Evolutionary conservation across 2,329 filamentous ascomycete genomes (phyloP).

Genomic region (Geosmithia putterillii): DNA sequence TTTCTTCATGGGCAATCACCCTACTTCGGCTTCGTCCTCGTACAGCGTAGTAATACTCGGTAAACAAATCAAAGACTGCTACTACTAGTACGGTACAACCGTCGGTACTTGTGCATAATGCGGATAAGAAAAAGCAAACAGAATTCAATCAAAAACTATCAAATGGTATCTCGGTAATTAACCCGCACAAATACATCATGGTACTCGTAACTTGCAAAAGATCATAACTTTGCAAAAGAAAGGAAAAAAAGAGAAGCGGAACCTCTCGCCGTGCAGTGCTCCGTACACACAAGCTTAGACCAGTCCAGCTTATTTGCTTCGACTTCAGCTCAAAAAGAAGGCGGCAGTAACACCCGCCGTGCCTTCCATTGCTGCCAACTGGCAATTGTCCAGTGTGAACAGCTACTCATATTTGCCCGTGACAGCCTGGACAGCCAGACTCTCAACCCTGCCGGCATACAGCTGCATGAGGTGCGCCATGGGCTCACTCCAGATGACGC

Average conservation of each 20-base stretch:
- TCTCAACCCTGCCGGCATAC: conserved; percentile 61
- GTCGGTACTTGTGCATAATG: no score
- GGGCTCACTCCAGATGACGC: conserved; percentile 70
- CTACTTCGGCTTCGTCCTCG: no score
- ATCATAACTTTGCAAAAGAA: background rate
- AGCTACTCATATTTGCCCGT: conserved; percentile 7
- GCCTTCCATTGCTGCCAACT: background rate
- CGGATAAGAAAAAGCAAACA: background rate
- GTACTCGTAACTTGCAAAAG: background rate
- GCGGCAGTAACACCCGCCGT: background rate
- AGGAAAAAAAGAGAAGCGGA: background rate
- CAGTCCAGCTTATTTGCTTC: no score
- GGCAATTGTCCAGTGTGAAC: background rate
- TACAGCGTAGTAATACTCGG: no score
- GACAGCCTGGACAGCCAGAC: conserved; percentile 49
- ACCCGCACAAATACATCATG: background rate
- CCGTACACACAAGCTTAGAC: background rate
- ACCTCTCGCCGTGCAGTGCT: background rate
- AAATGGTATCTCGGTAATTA: background rate
- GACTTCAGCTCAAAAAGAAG: background rate
- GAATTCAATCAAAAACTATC: background rate
- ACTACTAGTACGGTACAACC: no score
- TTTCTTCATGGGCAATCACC: no score
- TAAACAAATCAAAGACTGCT: no score
- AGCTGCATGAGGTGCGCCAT: conserved; percentile 69